These are phyloP conservation scores for Solanum pinnatisectum DNA, from an alignment of 257 asterid species.

Conservation along the genomic window DNA sequence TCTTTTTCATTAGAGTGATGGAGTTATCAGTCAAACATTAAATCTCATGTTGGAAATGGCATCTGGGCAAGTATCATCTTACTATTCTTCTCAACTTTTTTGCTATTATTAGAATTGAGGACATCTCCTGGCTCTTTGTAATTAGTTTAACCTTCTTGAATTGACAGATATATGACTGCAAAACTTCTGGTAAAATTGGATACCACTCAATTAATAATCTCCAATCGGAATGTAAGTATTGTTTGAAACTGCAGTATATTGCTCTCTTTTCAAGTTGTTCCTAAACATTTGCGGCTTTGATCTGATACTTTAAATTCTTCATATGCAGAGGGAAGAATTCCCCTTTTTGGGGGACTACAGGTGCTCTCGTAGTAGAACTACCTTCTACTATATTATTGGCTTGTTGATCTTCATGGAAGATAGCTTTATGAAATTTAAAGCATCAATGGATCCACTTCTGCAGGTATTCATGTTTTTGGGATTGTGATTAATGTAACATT, in stretches of 20 bases:
- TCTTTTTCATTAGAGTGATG: conserved; percentile 55
- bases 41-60: conserved; percentile 92
- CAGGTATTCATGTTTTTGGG: conserved; percentile 38
- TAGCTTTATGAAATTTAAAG: conserved; percentile 66
- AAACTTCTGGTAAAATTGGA: conserved; percentile 93
- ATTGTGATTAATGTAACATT: neutral
- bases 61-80: conserved; percentile 63
- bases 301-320: neutral
- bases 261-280: neutral
- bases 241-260: neutral
- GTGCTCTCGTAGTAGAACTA: conserved; percentile 90
- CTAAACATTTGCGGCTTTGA: neutral
- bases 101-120: neutral
- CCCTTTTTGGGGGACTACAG: conserved; percentile 82
- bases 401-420: conserved; percentile 90
- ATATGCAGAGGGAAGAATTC: conserved; percentile 73
- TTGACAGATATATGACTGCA: conserved; percentile 86
- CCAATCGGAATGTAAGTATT: conserved; percentile 65
- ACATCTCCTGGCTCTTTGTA: neutral
- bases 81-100: neutral
- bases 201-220: conserved; percentile 76
- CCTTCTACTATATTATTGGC: conserved; percentile 83
- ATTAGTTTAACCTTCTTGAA: neutral
- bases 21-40: conserved; percentile 79
- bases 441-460: conserved; percentile 85